Evolutionary conservation across 176 grass and related monocot species (phyloP), one percentile per base, ranked within the genome.

Genomic region (Bolboschoenus planiculmis): DNA sequence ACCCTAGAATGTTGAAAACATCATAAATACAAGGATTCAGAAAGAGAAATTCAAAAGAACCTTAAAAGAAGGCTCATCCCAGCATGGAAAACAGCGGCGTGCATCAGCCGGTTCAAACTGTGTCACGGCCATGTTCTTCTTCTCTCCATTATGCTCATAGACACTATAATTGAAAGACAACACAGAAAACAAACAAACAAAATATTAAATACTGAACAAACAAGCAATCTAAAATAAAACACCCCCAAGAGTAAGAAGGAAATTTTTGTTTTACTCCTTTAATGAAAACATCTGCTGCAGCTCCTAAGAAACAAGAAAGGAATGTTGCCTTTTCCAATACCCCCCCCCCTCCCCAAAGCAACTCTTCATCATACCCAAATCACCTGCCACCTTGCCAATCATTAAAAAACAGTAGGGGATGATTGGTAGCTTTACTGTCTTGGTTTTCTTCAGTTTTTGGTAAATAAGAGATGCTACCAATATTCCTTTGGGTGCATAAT

Each of bases 61-160:
- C 92, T 94, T 97, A 76, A 92, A 94, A 88, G 87, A 86, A 0
- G 95, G 95, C 39, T 98, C 95, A 84, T 98, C 92, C 95, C 95
- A 98, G 70, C 95, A 94, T 4, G 95, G 92, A 35, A 97, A 97
- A 73, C 95, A 97, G 24, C 88, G 87, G 55, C 92, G 80, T 42
- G 92, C 92, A 62, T 94, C 92, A 81, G 88, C 90, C 30, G 95
- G 92, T 64, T 91, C 88, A 83, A 97, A 97, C 48, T 97, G 92
- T 78, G 92, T 97, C 14, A 97, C 95, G 61, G 88, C 90, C 95
- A 97, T 97, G 81, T 92, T 94, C 75, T 88, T 91, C 85, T 91
- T 97, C 87, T 92, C 92, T 20, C 92, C 95, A 56, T 92, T 91
- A 84, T 94, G 78, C 68, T 92, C 92, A 67, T 92, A 97, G 16